Conservation (phyloP, 495 filamentous ascomycete species). For the Penicillium malachiteum region DNA sequence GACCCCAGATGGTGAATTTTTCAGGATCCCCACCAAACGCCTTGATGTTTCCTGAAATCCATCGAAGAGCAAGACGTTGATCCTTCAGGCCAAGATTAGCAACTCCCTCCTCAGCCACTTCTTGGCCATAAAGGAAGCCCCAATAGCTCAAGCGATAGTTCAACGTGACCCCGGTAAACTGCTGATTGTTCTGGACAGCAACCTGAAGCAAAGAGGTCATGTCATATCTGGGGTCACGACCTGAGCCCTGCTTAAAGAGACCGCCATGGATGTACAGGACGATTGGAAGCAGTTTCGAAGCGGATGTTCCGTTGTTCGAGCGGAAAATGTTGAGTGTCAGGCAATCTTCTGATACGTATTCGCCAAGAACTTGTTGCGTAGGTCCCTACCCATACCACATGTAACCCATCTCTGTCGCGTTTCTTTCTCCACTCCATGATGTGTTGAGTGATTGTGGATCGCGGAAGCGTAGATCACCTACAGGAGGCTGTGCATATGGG, state of each 20-base stretch:
- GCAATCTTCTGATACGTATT: not conserved
- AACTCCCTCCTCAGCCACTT: not conserved
- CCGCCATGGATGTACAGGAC: not conserved
- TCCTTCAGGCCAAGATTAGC: constrained; percentile 53
- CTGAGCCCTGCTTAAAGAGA: not conserved
- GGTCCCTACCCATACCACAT: not conserved
- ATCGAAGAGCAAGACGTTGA: constrained; percentile 55
- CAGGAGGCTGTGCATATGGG: not conserved
- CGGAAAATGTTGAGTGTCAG: not conserved
- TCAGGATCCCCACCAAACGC: constrained; percentile 25
- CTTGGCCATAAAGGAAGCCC: not conserved
- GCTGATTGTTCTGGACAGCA: not conserved
- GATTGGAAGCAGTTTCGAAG: not conserved
- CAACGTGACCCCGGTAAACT: not conserved
- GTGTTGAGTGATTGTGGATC: not conserved
- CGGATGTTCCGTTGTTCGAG: not conserved
- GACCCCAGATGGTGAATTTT: constrained; percentile 37
- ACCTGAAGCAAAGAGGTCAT: not conserved
- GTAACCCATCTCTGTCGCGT: not conserved
- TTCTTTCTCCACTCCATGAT: not conserved
- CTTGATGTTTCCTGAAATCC: constrained; percentile 16
- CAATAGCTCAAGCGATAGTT: not conserved
- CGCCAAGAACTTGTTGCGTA: not conserved
- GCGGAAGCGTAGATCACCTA: not conserved
- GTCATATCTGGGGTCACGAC: not conserved